Conservation (phyloP, 1,139 yeast species). For the Pichia sp. region DNA sequence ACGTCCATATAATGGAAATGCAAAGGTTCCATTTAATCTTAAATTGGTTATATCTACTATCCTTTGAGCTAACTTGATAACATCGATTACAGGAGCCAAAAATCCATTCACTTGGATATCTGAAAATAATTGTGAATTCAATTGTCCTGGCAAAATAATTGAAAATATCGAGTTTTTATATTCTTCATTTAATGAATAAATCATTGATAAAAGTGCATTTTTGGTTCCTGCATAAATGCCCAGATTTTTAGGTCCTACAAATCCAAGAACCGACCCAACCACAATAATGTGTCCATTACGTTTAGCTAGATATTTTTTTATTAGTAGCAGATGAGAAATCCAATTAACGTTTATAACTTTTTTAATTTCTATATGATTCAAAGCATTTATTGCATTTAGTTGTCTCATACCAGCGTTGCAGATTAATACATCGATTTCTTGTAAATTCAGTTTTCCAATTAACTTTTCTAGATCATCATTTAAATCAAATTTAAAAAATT, state of each 20-base stretch:
- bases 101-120: slow-evolving; percentile 58
- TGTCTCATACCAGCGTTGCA: slow-evolving; percentile 76
- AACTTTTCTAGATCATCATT: slow-evolving; percentile 1
- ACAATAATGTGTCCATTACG: slow-evolving; percentile 44
- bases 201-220: slow-evolving; percentile 52
- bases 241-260: slow-evolving; percentile 61
- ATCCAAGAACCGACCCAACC: slow-evolving; percentile 65
- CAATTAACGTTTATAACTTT: slow-evolving; percentile 49
- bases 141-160: slow-evolving; percentile 61
- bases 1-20: slow-evolving; percentile 56
- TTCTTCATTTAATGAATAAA: slow-evolving; percentile 55
- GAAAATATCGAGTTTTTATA: slow-evolving; percentile 32
- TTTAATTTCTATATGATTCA: slow-evolving; percentile 32
- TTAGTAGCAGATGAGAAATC: slow-evolving; percentile 48
- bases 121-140: slow-evolving; percentile 54
- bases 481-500: slow-evolving; percentile 18
- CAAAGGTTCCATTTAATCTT: slow-evolving; percentile 50
- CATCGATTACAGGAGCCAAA: slow-evolving; percentile 57
- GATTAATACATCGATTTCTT: slow-evolving; percentile 45
- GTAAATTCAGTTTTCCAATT: slow-evolving; percentile 21
- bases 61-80: slow-evolving; percentile 35
- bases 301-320: slow-evolving; percentile 32
- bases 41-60: slow-evolving; percentile 37
- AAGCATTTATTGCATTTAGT: slow-evolving; percentile 36
- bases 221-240: slow-evolving; percentile 63